A percentile compares a stretch with the other conserved stretches of the same genome.
These are phyloP conservation scores for Guadua angustifolia DNA, from an alignment of 176 grass and related monocot species.

Conservation along the genomic window DNA sequence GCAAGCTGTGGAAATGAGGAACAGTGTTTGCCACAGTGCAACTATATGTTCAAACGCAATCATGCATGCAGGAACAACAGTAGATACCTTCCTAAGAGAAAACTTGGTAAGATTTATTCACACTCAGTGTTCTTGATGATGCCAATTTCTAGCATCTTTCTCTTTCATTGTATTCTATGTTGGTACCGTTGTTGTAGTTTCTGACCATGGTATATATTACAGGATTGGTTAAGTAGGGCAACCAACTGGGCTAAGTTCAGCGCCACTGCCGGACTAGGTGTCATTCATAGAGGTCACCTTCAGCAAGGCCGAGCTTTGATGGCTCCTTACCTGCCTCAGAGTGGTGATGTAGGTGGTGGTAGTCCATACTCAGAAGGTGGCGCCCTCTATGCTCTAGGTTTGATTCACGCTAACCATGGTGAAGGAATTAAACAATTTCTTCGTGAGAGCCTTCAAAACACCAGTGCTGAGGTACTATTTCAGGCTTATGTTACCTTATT, in stretches of 20 bases:
- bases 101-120: constrained; percentile 83
- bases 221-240: constrained; percentile 99
- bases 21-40: constrained; percentile 86
- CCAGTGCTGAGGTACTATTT: constrained; percentile 69
- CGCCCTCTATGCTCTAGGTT: constrained; percentile 91
- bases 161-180: background rate
- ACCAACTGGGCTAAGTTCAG: constrained; percentile 99
- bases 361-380: constrained; percentile 99
- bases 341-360: constrained; percentile 81
- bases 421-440: constrained; percentile 99
- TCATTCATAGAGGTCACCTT: constrained; percentile 98
- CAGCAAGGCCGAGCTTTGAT: constrained; percentile 97
- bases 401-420: constrained; percentile 99
- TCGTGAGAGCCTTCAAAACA: constrained; percentile 87
- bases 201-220: constrained; percentile 56
- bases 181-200: constrained; percentile 43
- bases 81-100: constrained; percentile 87
- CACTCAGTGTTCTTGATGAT: background rate
- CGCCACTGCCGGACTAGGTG: constrained; percentile 91
- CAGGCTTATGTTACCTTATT: background rate
- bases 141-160: background rate
- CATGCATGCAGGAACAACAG: constrained; percentile 95
- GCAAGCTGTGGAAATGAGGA: constrained; percentile 80
- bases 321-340: constrained; percentile 98
- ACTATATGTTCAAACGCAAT: constrained; percentile 83